Evolutionary conservation across 441 rosid species (phyloP), one percentile per base, ranked within the genome.

Genomic region (Gossypium gossypioides): DNA sequence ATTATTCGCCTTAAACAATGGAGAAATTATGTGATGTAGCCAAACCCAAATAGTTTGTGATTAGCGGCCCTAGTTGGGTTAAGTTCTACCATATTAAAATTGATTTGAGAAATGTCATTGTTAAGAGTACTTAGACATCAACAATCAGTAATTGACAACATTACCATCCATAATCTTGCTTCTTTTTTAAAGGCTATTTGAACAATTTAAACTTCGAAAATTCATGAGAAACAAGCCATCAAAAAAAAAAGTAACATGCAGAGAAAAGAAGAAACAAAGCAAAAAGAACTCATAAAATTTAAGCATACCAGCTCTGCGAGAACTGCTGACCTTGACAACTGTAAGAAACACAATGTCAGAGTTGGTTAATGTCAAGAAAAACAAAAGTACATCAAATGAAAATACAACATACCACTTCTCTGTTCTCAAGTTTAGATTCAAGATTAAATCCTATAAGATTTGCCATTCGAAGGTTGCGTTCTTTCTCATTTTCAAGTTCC

Each of bases 381-480:
- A 60, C 4, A 1, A 27, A 50, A 21, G n/a, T 1, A 51, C 50
- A 37, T 18, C 1, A 29, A 72, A 63, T 51, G 44, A 9, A 9
- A 42, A 32, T 7, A n/a, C 21, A 19, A 32, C 54, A 72, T 91
- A 96, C 99, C 93, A 81, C 77, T 85, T 96, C 99, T 81, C 96
- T 89, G 70, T 80, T 91, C 83, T 96, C 99, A 67, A 84, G 81
- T 81, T 93, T 90, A 67, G 87, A 79, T 9, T 96, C 99, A 71
- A 96, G 87, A 77, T 84, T 89, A 79, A 96, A 96, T 44, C 93
- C 97, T 72, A 96, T 89, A 73, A 96, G 91, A 85, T 93, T 94
- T 37, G 96, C 88, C 92, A 93, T 90, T 82, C 97, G 89, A 84
- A 86, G 80, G 77, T 93, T 93, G 68, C 97, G 97, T 68, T 93